Percentiles rank a stretch among this genome's conserved stretches.
Conservation (phyloP, 2,329 filamentous ascomycete species). For the Botrytis squamosa region DNA sequence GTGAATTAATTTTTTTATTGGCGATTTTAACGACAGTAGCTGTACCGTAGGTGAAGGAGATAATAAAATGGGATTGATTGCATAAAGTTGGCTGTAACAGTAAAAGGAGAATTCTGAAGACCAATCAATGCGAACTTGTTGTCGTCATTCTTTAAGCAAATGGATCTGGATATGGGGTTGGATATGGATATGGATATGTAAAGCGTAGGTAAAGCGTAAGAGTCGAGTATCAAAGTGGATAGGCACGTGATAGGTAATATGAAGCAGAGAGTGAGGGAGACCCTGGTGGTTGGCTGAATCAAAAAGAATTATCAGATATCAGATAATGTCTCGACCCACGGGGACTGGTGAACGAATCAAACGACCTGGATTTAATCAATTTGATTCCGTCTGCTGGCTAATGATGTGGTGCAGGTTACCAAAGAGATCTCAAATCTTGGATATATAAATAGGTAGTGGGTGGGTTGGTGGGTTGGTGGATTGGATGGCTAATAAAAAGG, state of each 20-base stretch:
- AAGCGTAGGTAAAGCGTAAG: no score
- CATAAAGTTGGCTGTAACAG: background rate
- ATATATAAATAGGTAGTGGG: background rate
- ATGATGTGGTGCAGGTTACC: background rate
- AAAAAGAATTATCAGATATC: background rate
- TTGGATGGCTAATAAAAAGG: background rate
- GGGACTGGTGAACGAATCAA: background rate
- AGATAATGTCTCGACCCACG: background rate
- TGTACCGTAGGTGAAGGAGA: background rate
- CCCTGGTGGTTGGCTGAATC: background rate
- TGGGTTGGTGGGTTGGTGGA: background rate
- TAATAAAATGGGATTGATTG: background rate
- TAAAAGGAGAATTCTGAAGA: background rate
- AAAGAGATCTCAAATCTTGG: constrained; percentile 2
- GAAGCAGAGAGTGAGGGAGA: background rate
- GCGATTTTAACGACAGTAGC: background rate
- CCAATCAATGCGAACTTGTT: constrained; percentile 4
- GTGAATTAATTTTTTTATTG: background rate
- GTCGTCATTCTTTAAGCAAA: constrained; percentile 3
- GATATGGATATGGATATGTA: background rate
- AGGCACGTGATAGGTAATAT: no score
- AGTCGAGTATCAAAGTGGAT: background rate
- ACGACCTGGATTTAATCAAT: background rate
- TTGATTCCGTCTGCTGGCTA: background rate
- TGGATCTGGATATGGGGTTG: background rate